Evolutionary conservation across 2,329 filamentous ascomycete genomes (phyloP), one percentile per base, ranked within the genome.

Genomic region (Graphiopsis chlorocephala): DNA sequence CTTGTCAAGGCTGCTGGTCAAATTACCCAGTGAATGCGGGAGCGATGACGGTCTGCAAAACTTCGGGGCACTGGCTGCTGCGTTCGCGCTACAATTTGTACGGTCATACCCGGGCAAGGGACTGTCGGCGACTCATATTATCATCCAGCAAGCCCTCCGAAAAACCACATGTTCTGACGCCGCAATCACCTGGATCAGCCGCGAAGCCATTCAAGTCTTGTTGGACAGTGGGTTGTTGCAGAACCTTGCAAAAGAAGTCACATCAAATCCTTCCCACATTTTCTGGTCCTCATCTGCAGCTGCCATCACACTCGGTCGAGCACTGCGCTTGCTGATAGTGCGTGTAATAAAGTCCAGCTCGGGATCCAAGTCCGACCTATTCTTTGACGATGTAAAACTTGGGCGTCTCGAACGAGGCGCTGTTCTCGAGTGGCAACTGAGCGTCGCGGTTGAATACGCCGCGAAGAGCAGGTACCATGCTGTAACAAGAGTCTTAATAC

Each of bases 121-220:
- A 26, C 35, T 38, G 0, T 33, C 50, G 6, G 56, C 64, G 10
- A 67, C 68, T 6, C 59, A 63, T n/a, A 48, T 65, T 12, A 70
- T 75, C 42, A 61, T 74, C 7, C 57, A 68, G 17, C 33, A 31
- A 20, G 71, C 70, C 2, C 28, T 75, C 1, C 45, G 64, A 14
- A 26, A 31, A 11, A 68, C 66, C 50, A 68, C 63, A 35, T 64
- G 65, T 11, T 61, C 66, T 28, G 71, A 74, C 14, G 65, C 69
- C 3, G 28, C 71, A 4, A 35, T 67, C 20, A 66, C 66, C 6
- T 76, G 73, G 73, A 62, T 73, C 45, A 81, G 90, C 7, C 79
- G 83, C 58, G 82, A 84, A 17, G 85, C 91, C n/a, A 84, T 89
- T 64, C 82, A 84, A 17, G 83, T 83, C 61, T 81, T 90, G 70